Conservation (phyloP, 768 basidiomycete genomes). For the Trametes meyenii region DNA sequence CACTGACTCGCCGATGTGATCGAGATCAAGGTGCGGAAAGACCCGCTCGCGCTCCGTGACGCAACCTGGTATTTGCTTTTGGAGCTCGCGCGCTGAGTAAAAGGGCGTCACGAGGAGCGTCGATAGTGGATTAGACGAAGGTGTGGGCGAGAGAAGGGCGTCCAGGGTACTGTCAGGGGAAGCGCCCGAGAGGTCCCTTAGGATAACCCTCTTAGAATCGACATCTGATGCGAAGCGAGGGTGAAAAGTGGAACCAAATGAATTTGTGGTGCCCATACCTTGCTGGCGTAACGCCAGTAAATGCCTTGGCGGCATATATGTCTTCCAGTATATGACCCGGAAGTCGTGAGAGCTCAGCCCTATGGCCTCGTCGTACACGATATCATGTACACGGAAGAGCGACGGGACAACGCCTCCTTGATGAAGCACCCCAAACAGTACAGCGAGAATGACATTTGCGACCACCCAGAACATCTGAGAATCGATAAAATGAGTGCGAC, state of each 20-base stretch:
- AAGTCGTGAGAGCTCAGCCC: not conserved
- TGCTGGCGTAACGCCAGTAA: conserved; percentile 34
- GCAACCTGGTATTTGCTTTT: conserved; percentile 27
- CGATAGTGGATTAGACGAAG: conserved; percentile 20
- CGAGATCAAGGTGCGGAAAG: conserved; percentile 43
- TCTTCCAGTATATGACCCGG: conserved; percentile 41
- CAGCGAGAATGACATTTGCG: conserved; percentile 34
- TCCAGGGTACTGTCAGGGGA: conserved; percentile 23
- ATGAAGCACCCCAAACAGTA: conserved; percentile 42
- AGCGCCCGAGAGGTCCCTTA: conserved; percentile 38
- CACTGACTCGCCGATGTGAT: conserved; percentile 39
- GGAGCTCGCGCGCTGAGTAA: conserved; percentile 31
- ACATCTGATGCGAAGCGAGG: conserved; percentile 27
- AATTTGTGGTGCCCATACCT: conserved; percentile 25
- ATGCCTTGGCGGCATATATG: conserved; percentile 43
- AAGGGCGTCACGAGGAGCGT: conserved; percentile 36
- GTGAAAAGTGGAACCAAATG: too few relatives aligned
- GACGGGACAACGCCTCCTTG: conserved; percentile 48
- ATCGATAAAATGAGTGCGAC: not conserved
- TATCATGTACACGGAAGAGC: conserved; percentile 36
- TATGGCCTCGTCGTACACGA: conserved; percentile 14
- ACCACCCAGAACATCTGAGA: conserved; percentile 33
- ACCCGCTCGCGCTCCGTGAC: conserved; percentile 30
- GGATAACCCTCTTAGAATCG: conserved; percentile 21
- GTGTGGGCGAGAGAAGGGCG: conserved; percentile 20